Evolutionary conservation across 2,329 filamentous ascomycete species (phyloP).

Genomic region (Keithomyces neogunnii): DNA sequence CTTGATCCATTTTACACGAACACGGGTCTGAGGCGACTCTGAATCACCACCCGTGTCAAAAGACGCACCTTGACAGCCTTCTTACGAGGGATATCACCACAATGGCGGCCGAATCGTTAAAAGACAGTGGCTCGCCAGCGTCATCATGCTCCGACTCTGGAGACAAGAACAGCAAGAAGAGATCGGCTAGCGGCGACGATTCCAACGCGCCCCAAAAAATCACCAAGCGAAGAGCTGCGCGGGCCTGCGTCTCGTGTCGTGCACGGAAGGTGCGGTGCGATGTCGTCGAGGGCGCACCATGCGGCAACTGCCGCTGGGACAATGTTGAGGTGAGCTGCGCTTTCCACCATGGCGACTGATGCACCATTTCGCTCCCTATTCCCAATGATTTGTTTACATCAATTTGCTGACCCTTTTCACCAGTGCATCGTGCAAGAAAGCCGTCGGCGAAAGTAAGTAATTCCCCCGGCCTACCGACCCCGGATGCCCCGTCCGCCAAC

Average conservation of each 20-base stretch:
- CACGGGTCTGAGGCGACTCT: too few species aligned
- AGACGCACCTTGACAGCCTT: conserved; percentile 1
- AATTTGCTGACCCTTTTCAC: conserved; percentile 2
- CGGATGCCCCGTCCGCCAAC: neutral
- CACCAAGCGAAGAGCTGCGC: conserved; percentile 77
- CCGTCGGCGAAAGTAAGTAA: conserved; percentile 73
- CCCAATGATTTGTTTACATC: neutral
- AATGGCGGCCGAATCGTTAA: conserved; percentile 15
- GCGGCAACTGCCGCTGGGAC: conserved; percentile 78
- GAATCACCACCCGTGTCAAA: too few species aligned
- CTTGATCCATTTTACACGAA: too few species aligned
- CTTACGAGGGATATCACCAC: neutral
- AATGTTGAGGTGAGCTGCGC: conserved; percentile 49
- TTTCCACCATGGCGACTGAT: neutral
- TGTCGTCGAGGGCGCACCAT: conserved; percentile 80
- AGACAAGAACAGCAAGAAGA: conserved; percentile 22
- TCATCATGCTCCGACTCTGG: conserved; percentile 17
- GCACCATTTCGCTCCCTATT: conserved; percentile 7
- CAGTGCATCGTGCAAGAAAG: conserved; percentile 68
- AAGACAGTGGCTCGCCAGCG: conserved; percentile 20
- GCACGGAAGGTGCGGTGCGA: conserved; percentile 89
- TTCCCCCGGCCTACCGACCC: conserved; percentile 2
- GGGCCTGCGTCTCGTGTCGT: conserved; percentile 82
- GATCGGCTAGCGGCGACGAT: conserved; percentile 20
- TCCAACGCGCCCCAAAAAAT: conserved; percentile 34